These are phyloP conservation scores for Alliaria petiolata DNA, from an alignment of 345 rosid species.

Conservation along the genomic window DNA sequence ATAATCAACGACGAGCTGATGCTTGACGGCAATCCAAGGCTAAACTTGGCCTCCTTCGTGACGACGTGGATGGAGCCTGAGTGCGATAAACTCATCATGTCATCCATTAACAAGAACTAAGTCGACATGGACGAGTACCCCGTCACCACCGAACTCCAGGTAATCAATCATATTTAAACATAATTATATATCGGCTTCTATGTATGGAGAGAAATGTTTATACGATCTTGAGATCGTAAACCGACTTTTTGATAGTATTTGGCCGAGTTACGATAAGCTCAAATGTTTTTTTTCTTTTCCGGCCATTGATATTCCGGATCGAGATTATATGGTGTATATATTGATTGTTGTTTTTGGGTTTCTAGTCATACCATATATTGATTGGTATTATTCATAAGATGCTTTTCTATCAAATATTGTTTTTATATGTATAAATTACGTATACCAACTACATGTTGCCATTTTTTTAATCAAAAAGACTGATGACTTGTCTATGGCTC, in stretches of 20 bases:
- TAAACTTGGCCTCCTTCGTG: constrained; percentile 87
- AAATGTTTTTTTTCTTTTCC: too few relatives aligned
- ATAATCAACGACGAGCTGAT: constrained; percentile 79
- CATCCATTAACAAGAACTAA: constrained; percentile 80
- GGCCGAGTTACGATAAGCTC: neutral
- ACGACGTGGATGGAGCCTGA: constrained; percentile 99
- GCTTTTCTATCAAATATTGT: neutral
- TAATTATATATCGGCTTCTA: neutral
- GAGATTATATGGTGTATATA: neutral
- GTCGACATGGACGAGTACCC: constrained; percentile 98
- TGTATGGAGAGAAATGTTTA: neutral
- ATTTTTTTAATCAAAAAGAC: neutral
- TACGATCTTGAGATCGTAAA: neutral
- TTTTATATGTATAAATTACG: neutral
- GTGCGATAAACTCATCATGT: constrained; percentile 89
- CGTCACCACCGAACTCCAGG: constrained; percentile 96
- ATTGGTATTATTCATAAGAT: neutral
- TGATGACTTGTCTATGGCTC: neutral
- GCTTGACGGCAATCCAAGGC: constrained; percentile 86
- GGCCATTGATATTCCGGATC: neutral
- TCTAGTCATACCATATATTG: neutral
- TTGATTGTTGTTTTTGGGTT: neutral
- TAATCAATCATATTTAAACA: neutral
- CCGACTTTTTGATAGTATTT: neutral
- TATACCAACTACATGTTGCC: neutral